These are phyloP conservation scores for Pholiota adiposa DNA, from an alignment of 1,284 basidiomycete genomes.

Conservation along the genomic window DNA sequence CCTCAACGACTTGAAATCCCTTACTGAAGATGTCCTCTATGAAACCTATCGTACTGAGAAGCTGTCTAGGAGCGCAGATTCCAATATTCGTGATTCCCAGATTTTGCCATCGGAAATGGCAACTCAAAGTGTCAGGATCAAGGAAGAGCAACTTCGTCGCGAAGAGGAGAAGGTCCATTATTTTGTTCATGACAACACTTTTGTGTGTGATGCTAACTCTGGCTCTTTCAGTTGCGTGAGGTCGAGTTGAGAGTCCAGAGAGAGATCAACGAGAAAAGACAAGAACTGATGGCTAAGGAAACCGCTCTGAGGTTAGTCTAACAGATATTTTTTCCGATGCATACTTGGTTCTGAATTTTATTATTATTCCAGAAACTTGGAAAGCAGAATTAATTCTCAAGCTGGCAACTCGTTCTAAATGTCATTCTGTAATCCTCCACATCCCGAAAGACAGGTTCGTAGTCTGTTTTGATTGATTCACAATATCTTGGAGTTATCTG, in stretches of 20 bases:
- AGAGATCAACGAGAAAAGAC: slow-evolving; percentile 96
- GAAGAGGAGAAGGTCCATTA: slow-evolving; percentile 88
- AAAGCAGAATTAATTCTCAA: slow-evolving; percentile 29
- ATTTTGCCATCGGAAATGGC: slow-evolving; percentile 93
- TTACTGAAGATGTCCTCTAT: slow-evolving; percentile 92
- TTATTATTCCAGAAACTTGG: slow-evolving; percentile 24
- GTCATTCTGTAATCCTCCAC: too few relatives aligned
- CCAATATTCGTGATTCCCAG: slow-evolving; percentile 76
- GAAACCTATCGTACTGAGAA: slow-evolving; percentile 99
- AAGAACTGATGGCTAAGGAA: slow-evolving; percentile 92
- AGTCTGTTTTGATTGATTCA: too few relatives aligned
- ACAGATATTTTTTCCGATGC: not conserved
- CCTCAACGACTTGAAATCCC: slow-evolving; percentile 87
- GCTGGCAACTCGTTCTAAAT: slow-evolving; percentile 23
- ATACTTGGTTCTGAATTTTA: too few relatives aligned
- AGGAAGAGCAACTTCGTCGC: slow-evolving; percentile 95
- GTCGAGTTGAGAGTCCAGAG: slow-evolving; percentile 95
- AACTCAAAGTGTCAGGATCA: slow-evolving; percentile 91
- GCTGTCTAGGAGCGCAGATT: slow-evolving; percentile 86
- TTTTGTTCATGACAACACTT: not conserved
- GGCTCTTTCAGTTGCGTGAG: slow-evolving; percentile 72
- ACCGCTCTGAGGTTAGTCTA: slow-evolving; percentile 73
- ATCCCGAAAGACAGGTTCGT: too few relatives aligned
- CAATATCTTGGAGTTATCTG: too few relatives aligned
- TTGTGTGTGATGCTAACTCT: not conserved